Conservation (phyloP, 768 basidiomycete genomes). For the Filobasidium wieringae region DNA sequence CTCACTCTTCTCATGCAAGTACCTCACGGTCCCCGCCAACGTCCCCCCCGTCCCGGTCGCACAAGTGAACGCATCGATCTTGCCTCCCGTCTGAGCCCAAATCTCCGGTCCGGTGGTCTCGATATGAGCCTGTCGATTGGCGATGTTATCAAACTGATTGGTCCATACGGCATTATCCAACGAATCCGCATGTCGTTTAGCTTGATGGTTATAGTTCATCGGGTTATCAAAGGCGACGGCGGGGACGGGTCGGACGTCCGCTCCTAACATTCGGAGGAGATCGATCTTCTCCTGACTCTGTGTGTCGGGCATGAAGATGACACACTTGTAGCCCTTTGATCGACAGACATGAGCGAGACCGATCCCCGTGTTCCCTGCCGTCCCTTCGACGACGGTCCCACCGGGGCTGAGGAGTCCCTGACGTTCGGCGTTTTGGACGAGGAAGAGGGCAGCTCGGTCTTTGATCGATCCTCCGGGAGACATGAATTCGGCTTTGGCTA, state of each 20-base stretch:
- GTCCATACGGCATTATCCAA: conserved; percentile 83
- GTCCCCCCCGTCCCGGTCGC: conserved; percentile 94
- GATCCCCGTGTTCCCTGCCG: conserved; percentile 95
- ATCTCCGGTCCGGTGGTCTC: conserved; percentile 89
- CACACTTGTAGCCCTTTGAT: conserved; percentile 85
- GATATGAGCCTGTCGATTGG: conserved; percentile 82
- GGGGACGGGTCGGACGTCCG: conserved; percentile 90
- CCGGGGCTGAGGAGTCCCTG: conserved; percentile 77
- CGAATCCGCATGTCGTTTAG: conserved; percentile 66
- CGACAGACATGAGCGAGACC: conserved; percentile 77
- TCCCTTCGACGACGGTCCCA: conserved; percentile 96
- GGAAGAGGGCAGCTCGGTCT: conserved; percentile 85
- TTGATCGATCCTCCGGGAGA: conserved; percentile 97
- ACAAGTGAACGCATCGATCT: conserved; percentile 82
- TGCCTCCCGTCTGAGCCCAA: conserved; percentile 64
- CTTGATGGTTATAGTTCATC: conserved; percentile 91
- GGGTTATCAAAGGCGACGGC: conserved; percentile 92
- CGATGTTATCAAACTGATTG: conserved; percentile 91
- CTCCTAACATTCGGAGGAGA: conserved; percentile 89
- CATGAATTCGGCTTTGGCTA: conserved; percentile 96
- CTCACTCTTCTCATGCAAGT: conserved; percentile 72
- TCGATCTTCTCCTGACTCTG: conserved; percentile 99
- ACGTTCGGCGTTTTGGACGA: conserved; percentile 75
- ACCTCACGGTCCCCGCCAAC: conserved; percentile 74
- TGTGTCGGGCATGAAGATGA: conserved; percentile 97